A percentile compares a stretch with the other conserved stretches of the same genome.
Evolutionary conservation across 2,329 filamentous ascomycete species (phyloP).

Genomic region (Pezizomycotina sp.): DNA sequence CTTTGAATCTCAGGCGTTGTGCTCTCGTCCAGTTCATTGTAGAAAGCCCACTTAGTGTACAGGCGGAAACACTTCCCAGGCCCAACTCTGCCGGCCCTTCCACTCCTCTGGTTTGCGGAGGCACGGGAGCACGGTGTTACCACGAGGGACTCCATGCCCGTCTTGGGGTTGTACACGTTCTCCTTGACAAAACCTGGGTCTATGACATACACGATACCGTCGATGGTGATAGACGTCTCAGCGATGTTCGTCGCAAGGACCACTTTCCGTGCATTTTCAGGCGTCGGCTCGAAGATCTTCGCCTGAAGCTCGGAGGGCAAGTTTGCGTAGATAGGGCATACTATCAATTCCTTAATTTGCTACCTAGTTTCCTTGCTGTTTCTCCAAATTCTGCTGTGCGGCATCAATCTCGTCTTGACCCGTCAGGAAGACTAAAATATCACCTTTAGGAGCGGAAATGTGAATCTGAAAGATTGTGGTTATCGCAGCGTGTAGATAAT

Average conservation of each 20-base stretch:
- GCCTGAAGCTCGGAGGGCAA: slow-evolving; percentile 77
- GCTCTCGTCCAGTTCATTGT: slow-evolving; percentile 85
- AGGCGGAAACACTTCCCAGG: slow-evolving; percentile 86
- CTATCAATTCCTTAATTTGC: slow-evolving; percentile 72
- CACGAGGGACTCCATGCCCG: slow-evolving; percentile 80
- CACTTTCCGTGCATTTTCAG: slow-evolving; percentile 69
- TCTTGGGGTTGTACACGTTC: slow-evolving; percentile 79
- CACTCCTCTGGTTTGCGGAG: slow-evolving; percentile 80
- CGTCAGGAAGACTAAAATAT: slow-evolving; percentile 87
- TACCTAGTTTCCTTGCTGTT: slow-evolving; percentile 71
- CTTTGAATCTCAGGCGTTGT: slow-evolving; percentile 88
- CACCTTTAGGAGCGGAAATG: slow-evolving; percentile 57
- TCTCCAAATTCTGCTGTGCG: slow-evolving; percentile 67
- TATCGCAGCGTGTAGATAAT: slow-evolving; percentile 79
- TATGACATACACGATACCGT: slow-evolving; percentile 90
- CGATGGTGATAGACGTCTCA: slow-evolving; percentile 87
- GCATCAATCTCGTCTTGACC: slow-evolving; percentile 93
- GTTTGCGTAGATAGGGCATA: slow-evolving; percentile 89
- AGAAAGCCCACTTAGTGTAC: slow-evolving; percentile 85
- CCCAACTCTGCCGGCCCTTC: slow-evolving; percentile 78
- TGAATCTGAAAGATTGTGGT: slow-evolving; percentile 94
- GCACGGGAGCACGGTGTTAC: slow-evolving; percentile 84
- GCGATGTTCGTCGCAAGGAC: slow-evolving; percentile 94
- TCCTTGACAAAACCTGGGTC: slow-evolving; percentile 93
- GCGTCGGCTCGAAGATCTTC: slow-evolving; percentile 89